Conservation (phyloP, 2,329 filamentous ascomycete genomes). For the Xylaria sp. region DNA sequence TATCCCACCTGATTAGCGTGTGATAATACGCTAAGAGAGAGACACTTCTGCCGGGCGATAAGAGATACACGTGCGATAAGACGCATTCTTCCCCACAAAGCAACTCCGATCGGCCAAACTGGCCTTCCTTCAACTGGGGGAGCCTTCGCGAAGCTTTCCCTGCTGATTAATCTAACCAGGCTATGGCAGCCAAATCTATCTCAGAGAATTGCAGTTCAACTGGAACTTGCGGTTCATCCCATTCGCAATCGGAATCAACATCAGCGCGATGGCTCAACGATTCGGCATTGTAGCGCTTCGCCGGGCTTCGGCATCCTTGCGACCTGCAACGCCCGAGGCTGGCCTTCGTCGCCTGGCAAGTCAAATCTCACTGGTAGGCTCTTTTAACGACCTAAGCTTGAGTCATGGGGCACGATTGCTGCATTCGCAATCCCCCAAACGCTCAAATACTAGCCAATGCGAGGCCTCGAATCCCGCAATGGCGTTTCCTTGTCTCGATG, state of each 20-base stretch:
- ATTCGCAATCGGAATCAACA: not conserved
- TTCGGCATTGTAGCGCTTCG: conserved; percentile 41
- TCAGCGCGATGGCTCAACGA: conserved; percentile 42
- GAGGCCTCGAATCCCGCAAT: conserved; percentile 82
- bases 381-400: conserved; percentile 4
- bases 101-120: conserved; percentile 13
- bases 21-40: too few relatives aligned
- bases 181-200: conserved; percentile 34
- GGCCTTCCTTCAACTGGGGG: too few relatives aligned
- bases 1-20: too few relatives aligned
- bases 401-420: conserved; percentile 37
- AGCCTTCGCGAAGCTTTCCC: conserved; percentile 24
- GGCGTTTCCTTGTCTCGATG: conserved; percentile 90
- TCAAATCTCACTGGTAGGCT: conserved; percentile 25
- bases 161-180: conserved; percentile 41
- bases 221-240: conserved; percentile 18
- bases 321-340: conserved; percentile 17
- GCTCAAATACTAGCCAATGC: conserved; percentile 39
- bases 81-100: not conserved
- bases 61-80: conserved; percentile 9
- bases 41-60: too few relatives aligned
- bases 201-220: conserved; percentile 26
- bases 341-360: conserved; percentile 26
- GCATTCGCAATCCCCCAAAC: conserved; percentile 43
- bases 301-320: conserved; percentile 39